Base-by-base conservation (phyloP, 108 stramenopile species). In the Conticribra guillardii region DNA sequence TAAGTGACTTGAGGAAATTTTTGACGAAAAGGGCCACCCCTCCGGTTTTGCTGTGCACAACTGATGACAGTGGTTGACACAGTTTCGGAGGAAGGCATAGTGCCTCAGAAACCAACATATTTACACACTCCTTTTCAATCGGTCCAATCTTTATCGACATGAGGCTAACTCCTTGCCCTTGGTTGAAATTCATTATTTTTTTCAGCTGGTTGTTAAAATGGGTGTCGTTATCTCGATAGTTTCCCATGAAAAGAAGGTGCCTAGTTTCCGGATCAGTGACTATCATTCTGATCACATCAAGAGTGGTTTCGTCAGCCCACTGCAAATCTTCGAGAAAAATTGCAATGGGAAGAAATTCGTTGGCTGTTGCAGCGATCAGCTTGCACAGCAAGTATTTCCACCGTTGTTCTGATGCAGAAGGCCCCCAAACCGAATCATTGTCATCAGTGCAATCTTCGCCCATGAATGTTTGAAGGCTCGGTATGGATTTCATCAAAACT, bases 1-100 rank as follows among this genome's bases (percentile, higher is more conserved):
- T 62, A 28, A 85, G 64, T 26, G 81, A 81, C 53, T 80, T 79
- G 27, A 82, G n/a, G 18, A 74, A 50, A 31, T 54, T 53, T 22
- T 54, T 50, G 4, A 67, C 37, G 44, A 54, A 67, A 1, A 67
- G 22, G 33, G 27, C 24, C 0, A 54, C 11, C 18, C 65, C 65
- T 19, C 53, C 65, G 9, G 65, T 54, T 34, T 54, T 67, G 33
- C 24, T 53, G 34, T 54, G 53, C 19, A 67, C 33, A 9, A 54
- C 37, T 14, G 65, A 30, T n/a, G 53, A 54, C 37, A 67, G 53
- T 0, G 31, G 65, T 7, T 26, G 52, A 26, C 65, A 34, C 4
- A 67, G 32, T 23, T 52, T 54, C 22, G 65, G 65, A 21, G 65
- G 65, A 17, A 67, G 26, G 32, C 65, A 54, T 1, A 67, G 33